Percentiles rank a stretch among this genome's conserved stretches.
Conservation (phyloP, 345 rosid species). For the Toxicodendron radicans region DNA sequence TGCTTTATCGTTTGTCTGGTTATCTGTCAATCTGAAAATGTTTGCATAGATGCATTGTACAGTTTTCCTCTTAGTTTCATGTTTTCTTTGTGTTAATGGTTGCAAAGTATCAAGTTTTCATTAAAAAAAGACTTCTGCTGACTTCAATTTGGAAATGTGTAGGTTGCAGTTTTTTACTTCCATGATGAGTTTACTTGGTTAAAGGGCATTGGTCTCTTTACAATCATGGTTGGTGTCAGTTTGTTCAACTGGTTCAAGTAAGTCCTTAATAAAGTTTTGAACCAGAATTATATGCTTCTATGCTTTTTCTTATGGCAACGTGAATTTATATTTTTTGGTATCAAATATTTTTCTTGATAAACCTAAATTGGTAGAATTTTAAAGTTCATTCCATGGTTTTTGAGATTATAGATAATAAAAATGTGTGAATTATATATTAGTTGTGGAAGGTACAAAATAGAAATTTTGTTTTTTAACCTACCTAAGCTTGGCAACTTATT, state of each 20-base stretch:
- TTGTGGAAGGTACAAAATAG: background rate
- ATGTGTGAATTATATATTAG: background rate
- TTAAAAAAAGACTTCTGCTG: background rate
- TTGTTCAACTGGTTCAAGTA: constrained; percentile 99
- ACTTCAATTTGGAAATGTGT: constrained; percentile 14
- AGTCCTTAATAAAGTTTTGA: constrained; percentile 35
- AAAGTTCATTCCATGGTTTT: background rate
- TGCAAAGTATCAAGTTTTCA: background rate
- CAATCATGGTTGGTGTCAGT: constrained; percentile 86
- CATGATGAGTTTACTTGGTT: constrained; percentile 94
- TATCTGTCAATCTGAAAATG: background rate
- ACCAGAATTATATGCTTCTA: background rate
- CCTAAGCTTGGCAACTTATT: background rate
- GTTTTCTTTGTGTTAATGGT: constrained; percentile 2
- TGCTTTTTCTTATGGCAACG: background rate
- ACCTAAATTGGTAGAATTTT: background rate
- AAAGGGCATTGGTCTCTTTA: constrained; percentile 83
- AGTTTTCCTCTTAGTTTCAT: background rate
- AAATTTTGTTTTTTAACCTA: background rate
- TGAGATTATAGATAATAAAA: background rate
- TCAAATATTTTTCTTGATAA: background rate
- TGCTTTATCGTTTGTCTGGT: background rate
- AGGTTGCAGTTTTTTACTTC: constrained; percentile 99
- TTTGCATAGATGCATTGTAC: background rate
- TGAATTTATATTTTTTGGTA: background rate